phyloP scores from a whole-genome alignment of 2,329 filamentous ascomycete genomes.

The Fusarium zealandicum region DNA sequence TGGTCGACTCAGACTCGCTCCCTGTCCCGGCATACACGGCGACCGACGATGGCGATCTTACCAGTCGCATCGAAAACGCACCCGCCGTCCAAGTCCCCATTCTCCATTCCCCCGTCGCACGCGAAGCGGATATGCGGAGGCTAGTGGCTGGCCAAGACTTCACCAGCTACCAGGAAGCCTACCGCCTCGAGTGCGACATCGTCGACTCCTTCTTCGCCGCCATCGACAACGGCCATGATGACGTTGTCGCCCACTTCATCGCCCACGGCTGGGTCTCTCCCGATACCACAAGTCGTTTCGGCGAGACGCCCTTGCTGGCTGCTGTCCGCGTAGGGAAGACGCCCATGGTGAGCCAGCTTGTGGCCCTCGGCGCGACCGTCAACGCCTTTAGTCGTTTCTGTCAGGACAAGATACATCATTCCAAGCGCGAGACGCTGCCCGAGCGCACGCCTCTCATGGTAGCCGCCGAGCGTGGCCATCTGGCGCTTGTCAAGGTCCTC shows the following conservation, averaged over 20 bases:
- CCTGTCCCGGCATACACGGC: slow-evolving; percentile 31
- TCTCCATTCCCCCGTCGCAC: slow-evolving; percentile 7
- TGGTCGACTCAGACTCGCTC: neutral
- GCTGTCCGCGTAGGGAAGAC: slow-evolving; percentile 44
- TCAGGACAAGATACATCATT: neutral
- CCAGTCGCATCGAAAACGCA: slow-evolving; percentile 31
- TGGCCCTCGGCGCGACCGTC: slow-evolving; percentile 47
- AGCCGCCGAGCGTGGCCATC: slow-evolving; percentile 50
- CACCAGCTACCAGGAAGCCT: slow-evolving; percentile 11
- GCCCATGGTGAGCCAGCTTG: slow-evolving; percentile 46
- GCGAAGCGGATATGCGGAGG: neutral
- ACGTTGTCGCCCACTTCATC: slow-evolving; percentile 44
- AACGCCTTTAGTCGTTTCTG: slow-evolving; percentile 38
- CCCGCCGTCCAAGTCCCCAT: slow-evolving; percentile 33
- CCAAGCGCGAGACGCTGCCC: slow-evolving; percentile 25
- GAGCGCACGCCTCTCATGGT: slow-evolving; percentile 54
- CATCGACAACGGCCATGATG: slow-evolving; percentile 39
- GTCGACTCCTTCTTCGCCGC: slow-evolving; percentile 43
- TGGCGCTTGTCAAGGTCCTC: slow-evolving; percentile 52
- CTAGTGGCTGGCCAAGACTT: neutral
- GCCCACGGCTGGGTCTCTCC: slow-evolving; percentile 48
- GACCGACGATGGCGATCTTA: slow-evolving; percentile 28
- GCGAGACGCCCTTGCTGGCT: slow-evolving; percentile 48
- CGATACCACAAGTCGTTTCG: slow-evolving; percentile 41
- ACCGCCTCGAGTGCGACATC: slow-evolving; percentile 37